Conservation (phyloP, 768 basidiomycete genomes). For the Suillus subalutaceus region DNA sequence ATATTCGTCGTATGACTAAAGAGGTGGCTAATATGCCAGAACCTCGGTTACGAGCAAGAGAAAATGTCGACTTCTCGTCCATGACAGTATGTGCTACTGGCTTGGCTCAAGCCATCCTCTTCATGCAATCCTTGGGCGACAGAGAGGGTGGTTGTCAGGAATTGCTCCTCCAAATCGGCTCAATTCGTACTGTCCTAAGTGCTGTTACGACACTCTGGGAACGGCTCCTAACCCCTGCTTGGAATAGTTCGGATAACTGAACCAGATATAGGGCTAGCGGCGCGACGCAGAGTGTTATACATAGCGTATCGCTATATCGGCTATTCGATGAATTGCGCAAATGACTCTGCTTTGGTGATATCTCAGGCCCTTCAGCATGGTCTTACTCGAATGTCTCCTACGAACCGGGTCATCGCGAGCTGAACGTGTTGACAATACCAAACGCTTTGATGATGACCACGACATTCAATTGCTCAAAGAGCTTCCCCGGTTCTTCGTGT, state of each 20-base stretch:
- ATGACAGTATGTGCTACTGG: constrained; percentile 10
- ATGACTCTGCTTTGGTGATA: constrained; percentile 7
- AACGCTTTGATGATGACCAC: constrained; percentile 11
- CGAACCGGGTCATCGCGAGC: constrained; percentile 6
- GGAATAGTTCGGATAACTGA: constrained; percentile 9
- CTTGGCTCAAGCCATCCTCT: constrained; percentile 11
- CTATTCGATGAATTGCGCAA: constrained; percentile 10
- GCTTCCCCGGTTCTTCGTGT: constrained; percentile 2
- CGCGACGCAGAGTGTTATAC: constrained; percentile 10
- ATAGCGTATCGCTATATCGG: constrained; percentile 12
- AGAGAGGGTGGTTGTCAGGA: constrained; percentile 1
- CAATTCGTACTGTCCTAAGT: constrained; percentile 9
- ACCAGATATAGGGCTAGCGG: constrained; percentile 8
- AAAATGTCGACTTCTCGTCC: constrained; percentile 6
- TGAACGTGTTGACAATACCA: constrained; percentile 3
- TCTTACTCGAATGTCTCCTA: constrained; percentile 9
- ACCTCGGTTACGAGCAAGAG: neutral
- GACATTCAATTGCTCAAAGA: constrained; percentile 12
- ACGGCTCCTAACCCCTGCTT: constrained; percentile 7
- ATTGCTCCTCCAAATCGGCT: constrained; percentile 6
- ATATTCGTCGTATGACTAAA: constrained; percentile 12
- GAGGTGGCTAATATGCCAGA: constrained; percentile 11
- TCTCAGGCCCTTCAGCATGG: constrained; percentile 8
- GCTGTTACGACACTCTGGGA: constrained; percentile 3
- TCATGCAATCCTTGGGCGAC: constrained; percentile 7